Evolutionary conservation across 2,329 filamentous ascomycete species (phyloP).

Genomic region (Ilyonectria destructans): DNA sequence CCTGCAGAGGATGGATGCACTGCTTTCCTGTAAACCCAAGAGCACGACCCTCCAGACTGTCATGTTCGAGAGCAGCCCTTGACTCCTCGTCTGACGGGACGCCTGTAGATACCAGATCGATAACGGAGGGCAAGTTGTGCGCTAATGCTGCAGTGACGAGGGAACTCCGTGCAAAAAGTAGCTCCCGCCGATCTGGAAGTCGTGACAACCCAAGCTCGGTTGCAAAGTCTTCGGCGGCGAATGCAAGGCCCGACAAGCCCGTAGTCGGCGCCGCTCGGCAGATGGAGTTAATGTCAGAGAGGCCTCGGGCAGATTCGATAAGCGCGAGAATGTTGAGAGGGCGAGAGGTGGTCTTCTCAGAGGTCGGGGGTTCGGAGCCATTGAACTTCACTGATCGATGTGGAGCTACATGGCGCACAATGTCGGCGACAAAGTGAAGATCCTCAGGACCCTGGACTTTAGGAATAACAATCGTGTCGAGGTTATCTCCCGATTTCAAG

Average conservation of each 20-base stretch:
- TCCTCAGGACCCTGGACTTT: constrained; percentile 19
- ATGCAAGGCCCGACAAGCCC: constrained; percentile 23
- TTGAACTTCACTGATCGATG: neutral
- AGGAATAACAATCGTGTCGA: constrained; percentile 18
- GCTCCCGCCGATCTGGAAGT: constrained; percentile 17
- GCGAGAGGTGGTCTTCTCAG: neutral
- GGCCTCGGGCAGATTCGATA: constrained; percentile 17
- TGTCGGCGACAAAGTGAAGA: constrained; percentile 19
- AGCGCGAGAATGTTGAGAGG: constrained; percentile 19
- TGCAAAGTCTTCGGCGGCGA: constrained; percentile 24
- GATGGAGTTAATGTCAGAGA: constrained; percentile 16
- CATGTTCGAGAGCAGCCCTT: constrained; percentile 7
- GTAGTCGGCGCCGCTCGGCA: constrained; percentile 6
- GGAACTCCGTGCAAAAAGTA: constrained; percentile 18
- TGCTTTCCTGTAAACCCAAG: constrained; percentile 33
- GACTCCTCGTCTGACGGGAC: constrained; percentile 10
- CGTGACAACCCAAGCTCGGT: constrained; percentile 14
- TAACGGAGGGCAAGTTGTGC: constrained; percentile 2
- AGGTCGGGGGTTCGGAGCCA: neutral
- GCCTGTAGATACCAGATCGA: constrained; percentile 13
- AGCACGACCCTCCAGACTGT: constrained; percentile 17
- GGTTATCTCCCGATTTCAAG: neutral
- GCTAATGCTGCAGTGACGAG: constrained; percentile 7
- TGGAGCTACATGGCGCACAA: constrained; percentile 18
- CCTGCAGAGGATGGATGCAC: constrained; percentile 28